Evolutionary conservation across 2,329 filamentous ascomycete genomes (phyloP).

Genomic region (Botryosphaeria dothidea): DNA sequence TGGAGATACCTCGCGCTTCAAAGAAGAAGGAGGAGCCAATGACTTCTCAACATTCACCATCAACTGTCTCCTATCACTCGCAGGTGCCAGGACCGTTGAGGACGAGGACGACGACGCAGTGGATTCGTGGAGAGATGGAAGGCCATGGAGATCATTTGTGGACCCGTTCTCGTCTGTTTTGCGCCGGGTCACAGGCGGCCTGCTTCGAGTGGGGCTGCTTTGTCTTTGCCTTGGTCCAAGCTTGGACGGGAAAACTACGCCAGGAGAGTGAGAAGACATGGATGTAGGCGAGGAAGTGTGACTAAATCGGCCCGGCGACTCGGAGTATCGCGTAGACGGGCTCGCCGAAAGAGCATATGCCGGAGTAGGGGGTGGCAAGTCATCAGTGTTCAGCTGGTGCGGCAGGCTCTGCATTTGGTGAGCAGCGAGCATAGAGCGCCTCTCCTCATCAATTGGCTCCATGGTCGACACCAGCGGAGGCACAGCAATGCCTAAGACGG

Average conservation of each 20-base stretch:
- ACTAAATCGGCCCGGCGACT: conserved; percentile 72
- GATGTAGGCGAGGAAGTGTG: conserved; percentile 78
- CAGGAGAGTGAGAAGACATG: conserved; percentile 72
- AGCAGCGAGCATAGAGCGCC: conserved; percentile 26
- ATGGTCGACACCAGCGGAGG: conserved; percentile 27
- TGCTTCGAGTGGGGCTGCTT: conserved; percentile 56
- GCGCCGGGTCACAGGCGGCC: conserved; percentile 63
- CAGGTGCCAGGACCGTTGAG: conserved; percentile 60
- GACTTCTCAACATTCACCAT: conserved; percentile 23
- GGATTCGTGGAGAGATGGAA: conserved; percentile 69
- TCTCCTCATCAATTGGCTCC: conserved; percentile 23
- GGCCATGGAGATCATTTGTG: conserved; percentile 55
- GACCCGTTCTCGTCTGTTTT: conserved; percentile 54
- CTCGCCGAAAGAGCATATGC: conserved; percentile 67
- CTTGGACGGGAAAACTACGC: conserved; percentile 50
- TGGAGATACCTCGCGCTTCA: conserved; percentile 29
- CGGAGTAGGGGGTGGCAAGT: conserved; percentile 68
- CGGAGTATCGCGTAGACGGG: conserved; percentile 74
- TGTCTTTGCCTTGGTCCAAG: conserved; percentile 52
- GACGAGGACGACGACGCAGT: conserved; percentile 71
- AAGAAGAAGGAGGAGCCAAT: conserved; percentile 35
- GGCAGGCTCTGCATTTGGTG: conserved; percentile 31
- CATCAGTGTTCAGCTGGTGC: conserved; percentile 62
- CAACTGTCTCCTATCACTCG: conserved; percentile 10
- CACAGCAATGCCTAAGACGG: conserved; percentile 45